Conservation (phyloP, 75 land plant species). For the Selaginella tamariscina region DNA sequence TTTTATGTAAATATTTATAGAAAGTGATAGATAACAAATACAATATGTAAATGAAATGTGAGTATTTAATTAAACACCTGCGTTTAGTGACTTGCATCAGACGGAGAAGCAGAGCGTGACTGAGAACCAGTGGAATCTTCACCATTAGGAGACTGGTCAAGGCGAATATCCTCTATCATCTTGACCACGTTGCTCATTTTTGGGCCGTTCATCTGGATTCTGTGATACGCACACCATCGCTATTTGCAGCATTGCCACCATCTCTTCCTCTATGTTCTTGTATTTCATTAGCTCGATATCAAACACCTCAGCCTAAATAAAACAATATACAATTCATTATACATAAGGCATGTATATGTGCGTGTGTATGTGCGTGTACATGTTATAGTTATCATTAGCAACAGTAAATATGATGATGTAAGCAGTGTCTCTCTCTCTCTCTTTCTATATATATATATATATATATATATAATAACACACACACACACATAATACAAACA, state of each 20-base stretch:
- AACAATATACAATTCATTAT: too few relatives aligned
- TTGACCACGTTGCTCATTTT: background rate
- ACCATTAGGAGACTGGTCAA: background rate
- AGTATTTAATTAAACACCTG: background rate
- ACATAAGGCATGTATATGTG: too few relatives aligned
- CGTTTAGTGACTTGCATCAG: background rate
- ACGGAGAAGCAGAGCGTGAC: background rate
- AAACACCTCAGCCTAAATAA: constrained; percentile 39
- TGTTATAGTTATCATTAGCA: too few relatives aligned
- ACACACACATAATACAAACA: too few relatives aligned
- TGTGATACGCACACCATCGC: background rate
- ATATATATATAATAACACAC: too few relatives aligned
- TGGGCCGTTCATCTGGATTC: background rate
- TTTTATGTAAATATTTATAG: too few relatives aligned
- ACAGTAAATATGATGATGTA: too few relatives aligned
- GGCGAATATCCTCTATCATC: background rate
- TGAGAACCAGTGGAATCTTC: background rate
- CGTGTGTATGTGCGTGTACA: too few relatives aligned
- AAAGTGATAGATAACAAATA: background rate
- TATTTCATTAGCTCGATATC: background rate
- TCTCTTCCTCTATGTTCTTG: background rate
- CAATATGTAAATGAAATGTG: background rate
- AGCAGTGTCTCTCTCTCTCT: too few relatives aligned
- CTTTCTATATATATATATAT: too few relatives aligned
- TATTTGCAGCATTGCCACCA: background rate